Conservation (phyloP, 2,329 filamentous ascomycete species). For the Fusarium abutilonis region DNA sequence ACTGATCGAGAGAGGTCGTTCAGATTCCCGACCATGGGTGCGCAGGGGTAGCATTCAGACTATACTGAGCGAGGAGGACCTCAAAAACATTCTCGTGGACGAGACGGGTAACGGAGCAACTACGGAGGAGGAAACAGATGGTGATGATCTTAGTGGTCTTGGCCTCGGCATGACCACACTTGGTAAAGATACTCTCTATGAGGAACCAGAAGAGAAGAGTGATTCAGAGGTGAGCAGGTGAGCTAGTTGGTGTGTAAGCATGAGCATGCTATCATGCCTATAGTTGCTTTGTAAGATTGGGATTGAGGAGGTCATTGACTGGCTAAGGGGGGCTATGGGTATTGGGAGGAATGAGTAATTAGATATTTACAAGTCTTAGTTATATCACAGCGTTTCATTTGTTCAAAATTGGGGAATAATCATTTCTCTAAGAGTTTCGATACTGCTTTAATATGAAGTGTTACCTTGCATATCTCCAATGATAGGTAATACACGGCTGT, state of each 20-base stretch:
- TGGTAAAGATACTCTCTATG: conserved; percentile 41
- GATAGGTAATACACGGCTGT: too few relatives aligned
- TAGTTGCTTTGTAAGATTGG: conserved; percentile 13
- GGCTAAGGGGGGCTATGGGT: background rate
- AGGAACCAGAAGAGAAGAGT: conserved; percentile 40
- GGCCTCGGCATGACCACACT: conserved; percentile 45
- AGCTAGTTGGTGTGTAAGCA: background rate
- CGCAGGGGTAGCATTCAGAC: conserved; percentile 66
- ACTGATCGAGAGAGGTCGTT: conserved; percentile 67
- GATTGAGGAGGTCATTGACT: background rate
- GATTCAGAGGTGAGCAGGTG: conserved; percentile 24
- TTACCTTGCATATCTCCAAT: too few relatives aligned
- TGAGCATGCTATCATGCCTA: background rate
- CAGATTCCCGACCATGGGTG: conserved; percentile 60
- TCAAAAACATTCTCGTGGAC: conserved; percentile 59
- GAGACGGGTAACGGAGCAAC: conserved; percentile 48
- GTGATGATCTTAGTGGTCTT: conserved; percentile 44
- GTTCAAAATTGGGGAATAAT: background rate
- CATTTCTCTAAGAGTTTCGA: background rate
- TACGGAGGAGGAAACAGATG: conserved; percentile 53
- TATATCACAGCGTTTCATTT: conserved; percentile 18
- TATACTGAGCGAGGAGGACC: conserved; percentile 69
- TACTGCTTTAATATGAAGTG: too few relatives aligned
- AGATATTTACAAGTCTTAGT: conserved; percentile 15
- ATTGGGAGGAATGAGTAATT: background rate